Evolutionary conservation across 345 rosid genomes (phyloP), one percentile per base, ranked within the genome.

Genomic region (Arabidopsis arenosa): DNA sequence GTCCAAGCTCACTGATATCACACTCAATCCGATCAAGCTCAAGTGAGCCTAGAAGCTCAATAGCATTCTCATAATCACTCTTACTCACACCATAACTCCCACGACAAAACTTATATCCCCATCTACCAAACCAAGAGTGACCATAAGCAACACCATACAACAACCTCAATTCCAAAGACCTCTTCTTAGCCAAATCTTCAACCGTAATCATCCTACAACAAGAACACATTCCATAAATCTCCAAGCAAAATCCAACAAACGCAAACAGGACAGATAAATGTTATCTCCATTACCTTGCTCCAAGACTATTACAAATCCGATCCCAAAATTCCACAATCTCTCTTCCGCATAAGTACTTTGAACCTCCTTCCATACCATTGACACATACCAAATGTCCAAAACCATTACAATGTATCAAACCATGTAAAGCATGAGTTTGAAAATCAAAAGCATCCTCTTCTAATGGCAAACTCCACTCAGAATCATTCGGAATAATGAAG

Each of bases 321-420:
- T 92, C 94, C 98, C 98, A 94, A 51, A 94, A 88, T 14, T 90
- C 96, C 76, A 88, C 84, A 28, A 87, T 80, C 44, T 94, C 96
- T 75, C 95, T 78, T 35, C 98, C 98, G 13, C 75, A 80, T 13
- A 92, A 89, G 77, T 75, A 49, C 58, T 72, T 84, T 0, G 96
- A 92, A 11, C 90, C 96, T 5, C 95, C 97, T 82, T 92, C 97
- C 4, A 78, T 82, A 11, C 98, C 96, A 52, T 92, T 94, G 62
- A 92, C 73, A 73, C 88, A 88, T 4, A 94, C 80, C 82, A 93
- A 72, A 77, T 93, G 98, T 9, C 98, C 98, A 39, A 77, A 88
- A 0, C 96, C 98, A 39, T 93, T 93, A 52, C 88, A 76, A 62
- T 94, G 98, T 36, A 94, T 89, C 74, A 94, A 53, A 1, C 97